Evolutionary conservation across 139 green algal species (phyloP).

Genomic region (Volvox reticuliferus): DNA sequence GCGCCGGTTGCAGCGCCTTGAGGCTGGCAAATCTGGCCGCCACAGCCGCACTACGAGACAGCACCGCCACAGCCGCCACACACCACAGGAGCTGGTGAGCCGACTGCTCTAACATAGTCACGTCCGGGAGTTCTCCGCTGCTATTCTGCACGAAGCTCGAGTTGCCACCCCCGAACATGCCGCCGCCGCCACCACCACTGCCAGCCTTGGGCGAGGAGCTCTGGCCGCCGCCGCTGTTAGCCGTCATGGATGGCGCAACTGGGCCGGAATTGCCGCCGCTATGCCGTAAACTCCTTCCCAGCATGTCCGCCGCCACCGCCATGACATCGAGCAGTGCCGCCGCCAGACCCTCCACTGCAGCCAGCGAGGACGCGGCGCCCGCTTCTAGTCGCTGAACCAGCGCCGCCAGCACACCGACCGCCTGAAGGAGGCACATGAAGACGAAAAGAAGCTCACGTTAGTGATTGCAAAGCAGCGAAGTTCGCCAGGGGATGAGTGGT

Average conservation of each 20-base stretch:
- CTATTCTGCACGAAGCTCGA: neutral
- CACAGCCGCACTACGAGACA: conserved; percentile 43
- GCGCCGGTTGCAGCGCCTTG: conserved; percentile 39
- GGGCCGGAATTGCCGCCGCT: neutral
- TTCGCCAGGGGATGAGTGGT: too few species aligned
- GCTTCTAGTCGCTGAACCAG: conserved; percentile 31
- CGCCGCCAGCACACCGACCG: conserved; percentile 18
- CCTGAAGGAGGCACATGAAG: neutral
- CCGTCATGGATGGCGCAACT: neutral
- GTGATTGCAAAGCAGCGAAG: too few species aligned
- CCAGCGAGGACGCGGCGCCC: conserved; percentile 22
- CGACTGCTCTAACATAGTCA: neutral
- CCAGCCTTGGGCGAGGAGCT: conserved; percentile 9
- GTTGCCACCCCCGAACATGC: neutral
- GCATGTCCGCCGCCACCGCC: conserved; percentile 10
- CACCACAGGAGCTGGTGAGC: conserved; percentile 38
- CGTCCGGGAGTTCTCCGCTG: conserved; percentile 22
- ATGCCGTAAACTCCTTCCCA: neutral
- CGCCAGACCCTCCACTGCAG: conserved; percentile 41
- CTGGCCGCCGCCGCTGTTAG: neutral
- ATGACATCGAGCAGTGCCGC: conserved; percentile 41
- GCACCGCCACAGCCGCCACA: conserved; percentile 44
- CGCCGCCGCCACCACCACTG: neutral
- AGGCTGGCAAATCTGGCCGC: conserved; percentile 44
- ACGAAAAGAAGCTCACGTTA: too few species aligned